These are phyloP conservation scores for Parasitella parasitica DNA, from an alignment of 371 early-diverging fungal species.

Conservation along the genomic window DNA sequence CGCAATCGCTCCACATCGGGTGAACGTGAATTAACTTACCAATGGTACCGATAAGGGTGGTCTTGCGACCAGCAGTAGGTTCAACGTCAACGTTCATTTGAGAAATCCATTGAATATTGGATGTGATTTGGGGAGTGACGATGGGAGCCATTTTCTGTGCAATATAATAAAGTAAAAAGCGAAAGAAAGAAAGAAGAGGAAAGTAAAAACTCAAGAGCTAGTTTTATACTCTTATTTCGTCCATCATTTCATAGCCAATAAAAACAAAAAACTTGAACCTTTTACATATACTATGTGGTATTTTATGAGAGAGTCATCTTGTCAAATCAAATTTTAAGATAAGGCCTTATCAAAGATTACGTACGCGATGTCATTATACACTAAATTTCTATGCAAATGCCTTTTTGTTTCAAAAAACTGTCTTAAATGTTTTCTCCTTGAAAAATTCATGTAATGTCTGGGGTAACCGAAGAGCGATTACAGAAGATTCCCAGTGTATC, in stretches of 20 bases:
- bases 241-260: not conserved
- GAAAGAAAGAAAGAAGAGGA: not conserved
- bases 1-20: not conserved
- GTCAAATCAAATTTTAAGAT: not conserved
- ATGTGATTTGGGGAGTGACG: slow-evolving; percentile 35
- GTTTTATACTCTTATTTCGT: not conserved
- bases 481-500: not conserved
- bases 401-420: not conserved
- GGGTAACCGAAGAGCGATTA: not conserved
- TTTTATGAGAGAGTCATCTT: not conserved
- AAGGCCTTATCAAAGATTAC: not conserved
- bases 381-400: too few relatives aligned
- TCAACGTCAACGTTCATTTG: slow-evolving; percentile 66
- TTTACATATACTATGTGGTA: not conserved
- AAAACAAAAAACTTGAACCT: not conserved
- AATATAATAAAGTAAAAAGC: not conserved
- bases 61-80: slow-evolving; percentile 69
- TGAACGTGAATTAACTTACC: slow-evolving; percentile 16
- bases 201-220: not conserved
- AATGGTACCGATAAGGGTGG: slow-evolving; percentile 56
- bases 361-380: not conserved
- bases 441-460: not conserved
- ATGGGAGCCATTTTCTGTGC: slow-evolving; percentile 4
- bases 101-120: slow-evolving; percentile 77
- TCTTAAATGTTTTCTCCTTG: not conserved